Conservation (phyloP, 371 early-diverging fungal species). For the Syncephalis plumigaleata region DNA sequence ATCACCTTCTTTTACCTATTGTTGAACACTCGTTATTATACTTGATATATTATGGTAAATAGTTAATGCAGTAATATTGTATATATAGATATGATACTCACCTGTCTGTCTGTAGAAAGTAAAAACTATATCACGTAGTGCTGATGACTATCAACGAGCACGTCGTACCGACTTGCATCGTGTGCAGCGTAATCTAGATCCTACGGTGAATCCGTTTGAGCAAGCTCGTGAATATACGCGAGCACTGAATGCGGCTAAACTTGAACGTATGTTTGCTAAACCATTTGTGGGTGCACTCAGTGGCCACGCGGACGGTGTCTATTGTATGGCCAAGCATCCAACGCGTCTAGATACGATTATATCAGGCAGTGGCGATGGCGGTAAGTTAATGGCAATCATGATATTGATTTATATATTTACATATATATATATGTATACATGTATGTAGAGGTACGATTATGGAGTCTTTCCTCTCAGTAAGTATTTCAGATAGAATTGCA, state of each 20-base stretch:
- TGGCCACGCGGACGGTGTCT: slow-evolving; percentile 96
- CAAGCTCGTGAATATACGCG: slow-evolving; percentile 94
- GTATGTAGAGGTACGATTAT: slow-evolving; percentile 8
- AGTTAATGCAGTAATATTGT: too few species aligned
- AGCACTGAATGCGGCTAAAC: slow-evolving; percentile 90
- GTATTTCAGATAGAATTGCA: neutral
- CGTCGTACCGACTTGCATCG: slow-evolving; percentile 73
- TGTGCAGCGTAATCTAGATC: slow-evolving; percentile 86
- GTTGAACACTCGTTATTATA: too few species aligned
- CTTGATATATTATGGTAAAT: too few species aligned
- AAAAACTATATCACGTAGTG: slow-evolving; percentile 70
- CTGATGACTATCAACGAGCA: slow-evolving; percentile 64
- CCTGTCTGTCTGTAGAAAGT: slow-evolving; percentile 50
- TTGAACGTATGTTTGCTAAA: slow-evolving; percentile 96
- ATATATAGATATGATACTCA: neutral
- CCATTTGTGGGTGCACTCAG: slow-evolving; percentile 86
- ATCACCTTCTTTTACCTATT: too few species aligned
- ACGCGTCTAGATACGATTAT: slow-evolving; percentile 56
- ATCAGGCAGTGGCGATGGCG: slow-evolving; percentile 91
- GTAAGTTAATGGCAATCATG: slow-evolving; percentile 13
- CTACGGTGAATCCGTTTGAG: slow-evolving; percentile 86
- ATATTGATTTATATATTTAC: neutral
- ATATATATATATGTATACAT: neutral
- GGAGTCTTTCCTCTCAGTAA: slow-evolving; percentile 6
- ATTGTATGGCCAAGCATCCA: slow-evolving; percentile 84